Evolutionary conservation across 495 filamentous ascomycete genomes (phyloP).

Genomic region (Tuber calosporum): DNA sequence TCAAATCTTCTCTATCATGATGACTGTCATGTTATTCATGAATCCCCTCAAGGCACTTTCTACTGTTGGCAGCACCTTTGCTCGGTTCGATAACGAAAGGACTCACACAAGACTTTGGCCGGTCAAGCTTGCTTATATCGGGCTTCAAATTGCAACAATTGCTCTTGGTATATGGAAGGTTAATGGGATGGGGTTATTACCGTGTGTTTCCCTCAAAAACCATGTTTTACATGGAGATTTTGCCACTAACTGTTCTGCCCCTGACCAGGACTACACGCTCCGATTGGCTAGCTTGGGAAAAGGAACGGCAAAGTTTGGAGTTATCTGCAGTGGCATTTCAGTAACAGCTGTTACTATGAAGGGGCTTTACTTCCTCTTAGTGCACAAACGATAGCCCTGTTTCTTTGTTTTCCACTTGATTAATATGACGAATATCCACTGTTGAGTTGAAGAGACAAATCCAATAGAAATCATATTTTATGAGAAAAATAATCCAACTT

Average conservation of each 20-base stretch:
- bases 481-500: background rate
- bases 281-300: slow-evolving; percentile 95
- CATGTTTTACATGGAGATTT: background rate
- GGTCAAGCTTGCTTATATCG: slow-evolving; percentile 78
- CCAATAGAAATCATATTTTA: background rate
- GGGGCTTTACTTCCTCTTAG: background rate
- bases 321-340: slow-evolving; percentile 54
- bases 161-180: slow-evolving; percentile 92
- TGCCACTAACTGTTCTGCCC: slow-evolving; percentile 37
- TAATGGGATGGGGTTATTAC: slow-evolving; percentile 90
- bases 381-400: background rate
- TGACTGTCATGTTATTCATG: slow-evolving; percentile 99
- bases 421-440: background rate
- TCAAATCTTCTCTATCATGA: slow-evolving; percentile 99
- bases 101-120: slow-evolving; percentile 62
- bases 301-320: slow-evolving; percentile 67
- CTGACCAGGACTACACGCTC: slow-evolving; percentile 72
- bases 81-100: slow-evolving; percentile 78
- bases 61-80: slow-evolving; percentile 69
- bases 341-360: slow-evolving; percentile 13
- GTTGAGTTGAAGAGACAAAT: background rate
- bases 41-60: slow-evolving; percentile 81
- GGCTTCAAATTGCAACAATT: slow-evolving; percentile 75
- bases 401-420: background rate
- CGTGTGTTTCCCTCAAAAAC: slow-evolving; percentile 52